Conservation (phyloP, 140 eudicot species). For the Bidens hawaiensis region DNA sequence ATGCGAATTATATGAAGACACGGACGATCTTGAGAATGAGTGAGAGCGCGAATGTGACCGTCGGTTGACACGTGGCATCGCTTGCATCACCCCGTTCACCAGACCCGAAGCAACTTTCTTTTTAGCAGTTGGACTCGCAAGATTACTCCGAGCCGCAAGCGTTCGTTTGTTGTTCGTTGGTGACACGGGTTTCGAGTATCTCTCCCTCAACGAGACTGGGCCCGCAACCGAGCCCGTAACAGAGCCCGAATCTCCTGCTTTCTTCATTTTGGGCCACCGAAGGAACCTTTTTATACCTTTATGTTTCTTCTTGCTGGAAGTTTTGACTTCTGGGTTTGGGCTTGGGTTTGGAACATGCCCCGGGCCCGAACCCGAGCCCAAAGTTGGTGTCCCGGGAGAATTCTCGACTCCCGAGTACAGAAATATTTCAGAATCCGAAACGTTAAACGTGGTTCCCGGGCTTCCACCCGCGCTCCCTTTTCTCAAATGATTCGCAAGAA, state of each 20-base stretch:
- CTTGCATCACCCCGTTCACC: constrained; percentile 69
- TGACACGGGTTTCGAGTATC: constrained; percentile 45
- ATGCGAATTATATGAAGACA: constrained; percentile 47
- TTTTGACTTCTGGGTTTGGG: neutral
- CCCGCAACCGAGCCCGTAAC: constrained; percentile 5
- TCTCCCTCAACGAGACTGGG: constrained; percentile 56
- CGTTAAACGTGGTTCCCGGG: constrained; percentile 74
- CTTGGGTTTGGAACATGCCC: neutral
- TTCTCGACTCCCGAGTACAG: constrained; percentile 55
- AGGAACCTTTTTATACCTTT: constrained; percentile 57
- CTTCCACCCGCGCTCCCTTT: constrained; percentile 62
- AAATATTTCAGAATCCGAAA: constrained; percentile 70
- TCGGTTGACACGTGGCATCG: constrained; percentile 37
- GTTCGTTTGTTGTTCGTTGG: constrained; percentile 64
- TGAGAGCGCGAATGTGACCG: constrained; percentile 55
- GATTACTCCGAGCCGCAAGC: constrained; percentile 67
- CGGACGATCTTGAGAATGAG: constrained; percentile 56
- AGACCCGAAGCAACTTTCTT: constrained; percentile 79
- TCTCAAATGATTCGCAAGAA: constrained; percentile 71
- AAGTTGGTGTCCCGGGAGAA: constrained; percentile 24
- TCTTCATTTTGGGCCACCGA: constrained; percentile 69
- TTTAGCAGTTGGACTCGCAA: constrained; percentile 73
- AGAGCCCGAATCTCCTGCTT: constrained; percentile 8
- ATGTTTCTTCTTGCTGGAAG: constrained; percentile 33
- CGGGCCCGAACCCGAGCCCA: constrained; percentile 25